Percentiles rank a stretch among this genome's conserved stretches.
Evolutionary conservation across 2,329 filamentous ascomycete species (phyloP).

Genomic region (Epichloe coenophiala): DNA sequence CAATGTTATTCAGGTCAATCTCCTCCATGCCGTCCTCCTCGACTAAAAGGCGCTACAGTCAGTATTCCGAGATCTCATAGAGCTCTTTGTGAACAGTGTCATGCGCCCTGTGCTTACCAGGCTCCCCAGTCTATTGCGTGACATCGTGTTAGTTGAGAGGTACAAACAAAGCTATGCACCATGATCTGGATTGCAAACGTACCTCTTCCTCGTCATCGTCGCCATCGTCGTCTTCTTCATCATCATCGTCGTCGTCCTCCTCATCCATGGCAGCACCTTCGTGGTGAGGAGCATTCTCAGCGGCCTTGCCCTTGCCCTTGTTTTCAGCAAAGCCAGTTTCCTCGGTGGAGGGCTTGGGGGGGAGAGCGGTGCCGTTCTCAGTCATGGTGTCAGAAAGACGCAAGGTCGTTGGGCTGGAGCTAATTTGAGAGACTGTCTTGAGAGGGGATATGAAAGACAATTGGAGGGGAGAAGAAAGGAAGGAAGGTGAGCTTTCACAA

Average conservation of each 20-base stretch:
- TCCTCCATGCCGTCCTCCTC: constrained; percentile 79
- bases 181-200: constrained; percentile 1
- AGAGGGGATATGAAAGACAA: not conserved
- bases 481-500: constrained; percentile 8
- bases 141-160: constrained; percentile 11
- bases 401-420: not conserved
- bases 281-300: constrained; percentile 38
- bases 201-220: constrained; percentile 28
- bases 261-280: constrained; percentile 51
- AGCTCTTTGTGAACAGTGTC: not conserved
- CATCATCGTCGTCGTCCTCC: constrained; percentile 61
- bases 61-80: not conserved
- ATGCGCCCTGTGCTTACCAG: constrained; percentile 13
- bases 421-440: not conserved
- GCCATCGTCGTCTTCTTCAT: constrained; percentile 27
- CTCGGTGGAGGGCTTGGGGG: constrained; percentile 30
- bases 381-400: constrained; percentile 22
- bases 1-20: constrained; percentile 83
- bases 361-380: constrained; percentile 35
- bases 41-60: constrained; percentile 4
- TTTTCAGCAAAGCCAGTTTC: constrained; percentile 31
- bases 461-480: constrained; percentile 2
- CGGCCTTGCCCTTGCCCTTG: constrained; percentile 84
- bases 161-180: not conserved
- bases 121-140: constrained; percentile 14